phyloP scores from a whole-genome alignment of 2,329 filamentous ascomycete species.

The Zarea fungicola region DNA sequence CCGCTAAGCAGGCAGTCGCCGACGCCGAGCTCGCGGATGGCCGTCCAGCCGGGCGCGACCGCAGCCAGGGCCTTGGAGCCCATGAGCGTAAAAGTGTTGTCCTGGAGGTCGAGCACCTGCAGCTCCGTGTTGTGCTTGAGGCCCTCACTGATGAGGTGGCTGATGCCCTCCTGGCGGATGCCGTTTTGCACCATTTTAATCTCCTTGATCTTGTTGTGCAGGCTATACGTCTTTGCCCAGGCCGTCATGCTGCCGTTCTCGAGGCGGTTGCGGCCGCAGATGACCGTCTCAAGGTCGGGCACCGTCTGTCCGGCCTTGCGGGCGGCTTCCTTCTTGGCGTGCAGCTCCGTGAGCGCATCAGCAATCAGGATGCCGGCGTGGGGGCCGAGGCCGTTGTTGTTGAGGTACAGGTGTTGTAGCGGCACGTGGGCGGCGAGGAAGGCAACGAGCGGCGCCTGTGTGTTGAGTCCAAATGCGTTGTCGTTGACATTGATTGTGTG shows the following conservation, averaged over 20 bases:
- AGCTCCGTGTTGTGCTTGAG: slow-evolving; percentile 65
- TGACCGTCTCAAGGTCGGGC: slow-evolving; percentile 87
- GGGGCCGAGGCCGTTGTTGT: slow-evolving; percentile 96
- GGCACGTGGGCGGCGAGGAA: slow-evolving; percentile 87
- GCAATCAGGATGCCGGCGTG: slow-evolving; percentile 85
- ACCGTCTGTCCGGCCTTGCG: slow-evolving; percentile 66
- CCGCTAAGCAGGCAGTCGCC: slow-evolving; percentile 81
- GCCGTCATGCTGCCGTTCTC: slow-evolving; percentile 96
- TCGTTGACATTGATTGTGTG: slow-evolving; percentile 94
- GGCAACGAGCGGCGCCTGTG: slow-evolving; percentile 83
- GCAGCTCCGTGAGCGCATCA: slow-evolving; percentile 76
- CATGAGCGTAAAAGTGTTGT: slow-evolving; percentile 88
- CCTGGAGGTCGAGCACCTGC: slow-evolving; percentile 81
- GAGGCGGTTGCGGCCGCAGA: slow-evolving; percentile 91
- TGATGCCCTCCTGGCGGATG: slow-evolving; percentile 90
- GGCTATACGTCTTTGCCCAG: slow-evolving; percentile 82
- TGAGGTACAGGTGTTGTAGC: slow-evolving; percentile 89
- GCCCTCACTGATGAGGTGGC: slow-evolving; percentile 71
- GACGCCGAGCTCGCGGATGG: slow-evolving; percentile 77
- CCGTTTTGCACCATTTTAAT: slow-evolving; percentile 99
- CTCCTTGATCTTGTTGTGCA: slow-evolving; percentile 74
- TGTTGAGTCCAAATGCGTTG: slow-evolving; percentile 96
- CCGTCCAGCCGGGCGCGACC: slow-evolving; percentile 68
- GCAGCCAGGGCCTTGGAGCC: slow-evolving; percentile 75
- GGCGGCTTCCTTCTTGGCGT: slow-evolving; percentile 76